Conservation (phyloP, 1,284 basidiomycete species). For the Ganoderma meredithae region DNA sequence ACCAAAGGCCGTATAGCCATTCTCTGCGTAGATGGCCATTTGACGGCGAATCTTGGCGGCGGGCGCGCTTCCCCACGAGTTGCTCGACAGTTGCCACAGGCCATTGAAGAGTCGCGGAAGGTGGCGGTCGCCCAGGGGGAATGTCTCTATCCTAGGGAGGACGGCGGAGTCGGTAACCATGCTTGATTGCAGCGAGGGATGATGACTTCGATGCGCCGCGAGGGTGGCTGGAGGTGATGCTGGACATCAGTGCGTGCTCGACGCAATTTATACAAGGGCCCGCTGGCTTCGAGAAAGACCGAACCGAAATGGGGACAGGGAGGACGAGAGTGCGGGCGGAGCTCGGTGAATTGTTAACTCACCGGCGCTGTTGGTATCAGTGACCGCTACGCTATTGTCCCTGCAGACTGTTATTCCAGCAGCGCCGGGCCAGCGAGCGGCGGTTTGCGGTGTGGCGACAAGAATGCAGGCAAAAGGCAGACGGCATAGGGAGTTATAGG, state of each 20-base stretch:
- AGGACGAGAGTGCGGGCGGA: conserved; percentile 20
- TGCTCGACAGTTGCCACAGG: conserved; percentile 84
- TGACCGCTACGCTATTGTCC: neutral
- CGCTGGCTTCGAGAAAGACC: conserved; percentile 2
- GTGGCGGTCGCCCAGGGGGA: conserved; percentile 64
- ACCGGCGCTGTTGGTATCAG: conserved; percentile 24
- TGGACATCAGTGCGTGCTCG: neutral
- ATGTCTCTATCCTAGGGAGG: conserved; percentile 41
- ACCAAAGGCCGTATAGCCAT: conserved; percentile 73
- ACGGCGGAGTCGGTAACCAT: conserved; percentile 19
- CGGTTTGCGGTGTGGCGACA: neutral
- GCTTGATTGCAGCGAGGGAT: conserved; percentile 6
- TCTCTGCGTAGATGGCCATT: conserved; percentile 69
- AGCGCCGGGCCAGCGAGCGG: neutral
- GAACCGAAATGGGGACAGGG: conserved; percentile 2
- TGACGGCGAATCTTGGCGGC: conserved; percentile 68
- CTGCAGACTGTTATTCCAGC: neutral
- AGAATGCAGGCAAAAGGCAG: neutral
- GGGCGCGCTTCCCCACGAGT: conserved; percentile 81
- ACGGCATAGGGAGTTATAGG: neutral
- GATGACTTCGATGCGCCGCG: conserved; percentile 5
- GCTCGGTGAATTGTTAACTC: conserved; percentile 19
- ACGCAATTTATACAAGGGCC: conserved; percentile 14
- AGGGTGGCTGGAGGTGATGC: conserved; percentile 1
- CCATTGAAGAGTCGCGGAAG: conserved; percentile 78